Base-by-base conservation (phyloP, 108 stramenopile species). In the Skeletonema tropicum region DNA sequence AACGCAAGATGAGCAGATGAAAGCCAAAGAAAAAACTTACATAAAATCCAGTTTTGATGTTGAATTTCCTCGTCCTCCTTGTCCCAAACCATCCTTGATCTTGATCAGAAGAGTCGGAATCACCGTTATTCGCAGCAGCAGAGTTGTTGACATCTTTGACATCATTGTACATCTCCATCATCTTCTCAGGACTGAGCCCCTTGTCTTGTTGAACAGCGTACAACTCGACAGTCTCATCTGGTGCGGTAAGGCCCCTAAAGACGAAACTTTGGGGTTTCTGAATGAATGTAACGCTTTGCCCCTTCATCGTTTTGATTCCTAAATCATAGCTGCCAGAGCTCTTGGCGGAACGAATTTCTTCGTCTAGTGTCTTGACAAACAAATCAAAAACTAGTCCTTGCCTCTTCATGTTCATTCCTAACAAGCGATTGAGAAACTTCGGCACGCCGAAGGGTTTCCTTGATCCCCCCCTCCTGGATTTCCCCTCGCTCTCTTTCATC, bases 341-440 rank as follows among this genome's bases (percentile, higher is more conserved):
- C 55, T 70, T 70, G 69, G 69, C 69, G 3, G 59, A 55, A 32
- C 25, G 21, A 29, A 70, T 64, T 64, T 32, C 46, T 7, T 12
- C 32, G 15, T 70, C 69, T 7, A 70, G 31, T 3, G 61, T 29
- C 25, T 36, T 63, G 61, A 52, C 14, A 6, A 70, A 70, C 12
- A 60, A 26, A 8, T 70, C 46, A 61, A 31, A 59, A 0, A 70
- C 32, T n/a, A 58, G 29, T 0, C 23, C 13, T 26, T 70, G 69
- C 61, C 57, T 46, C 21, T 32, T 61, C 14, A 70, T 29, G 8
- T 30, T 32, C 69, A 70, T 61, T 5, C 69, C 69, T n/a, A 70
- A 52, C 21, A 60, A 17, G 31, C 69, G 69, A 64, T 70, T 70
- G 60, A 70, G 69, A 31, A 70, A 70, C 9, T 31, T 61, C 6